Percentiles rank a stretch among this genome's conserved stretches.
These are phyloP conservation scores for Clonostachys rhizophaga DNA, from an alignment of 2,329 filamentous ascomycete species.

Conservation along the genomic window DNA sequence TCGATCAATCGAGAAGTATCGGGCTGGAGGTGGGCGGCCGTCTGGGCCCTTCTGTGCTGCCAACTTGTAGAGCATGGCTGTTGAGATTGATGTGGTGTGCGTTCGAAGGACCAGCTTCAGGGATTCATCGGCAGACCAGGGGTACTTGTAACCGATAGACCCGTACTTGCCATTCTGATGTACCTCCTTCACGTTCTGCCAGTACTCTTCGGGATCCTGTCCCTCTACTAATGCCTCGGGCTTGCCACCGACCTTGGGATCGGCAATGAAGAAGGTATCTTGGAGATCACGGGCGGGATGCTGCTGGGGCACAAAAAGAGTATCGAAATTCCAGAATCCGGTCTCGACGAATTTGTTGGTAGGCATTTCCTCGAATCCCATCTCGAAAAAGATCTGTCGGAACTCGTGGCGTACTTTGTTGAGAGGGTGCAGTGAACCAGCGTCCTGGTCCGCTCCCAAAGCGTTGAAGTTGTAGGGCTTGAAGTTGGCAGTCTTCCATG, in stretches of 20 bases:
- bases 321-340: constrained; percentile 97
- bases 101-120: constrained; percentile 86
- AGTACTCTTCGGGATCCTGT: constrained; percentile 78
- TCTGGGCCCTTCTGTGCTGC: constrained; percentile 75
- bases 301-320: constrained; percentile 94
- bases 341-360: constrained; percentile 92
- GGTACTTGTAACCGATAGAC: constrained; percentile 94
- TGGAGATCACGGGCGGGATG: constrained; percentile 96
- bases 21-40: constrained; percentile 61
- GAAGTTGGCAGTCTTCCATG: constrained; percentile 90
- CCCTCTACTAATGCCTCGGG: constrained; percentile 51
- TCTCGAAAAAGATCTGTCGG: constrained; percentile 97
- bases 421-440: constrained; percentile 63
- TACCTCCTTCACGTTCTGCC: constrained; percentile 79
- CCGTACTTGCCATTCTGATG: constrained; percentile 91
- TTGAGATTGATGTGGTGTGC: constrained; percentile 90
- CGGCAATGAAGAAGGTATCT: constrained; percentile 97
- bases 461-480: constrained; percentile 79
- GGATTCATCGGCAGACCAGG: constrained; percentile 85
- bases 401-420: constrained; percentile 97
- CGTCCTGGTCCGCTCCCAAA: constrained; percentile 55
- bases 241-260: constrained; percentile 71
- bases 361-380: constrained; percentile 98
- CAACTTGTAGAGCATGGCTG: constrained; percentile 86
- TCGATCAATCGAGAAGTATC: constrained; percentile 97